Evolutionary conservation across 1,284 basidiomycete species (phyloP).

Genomic region (Phaffia rhodozyma): DNA sequence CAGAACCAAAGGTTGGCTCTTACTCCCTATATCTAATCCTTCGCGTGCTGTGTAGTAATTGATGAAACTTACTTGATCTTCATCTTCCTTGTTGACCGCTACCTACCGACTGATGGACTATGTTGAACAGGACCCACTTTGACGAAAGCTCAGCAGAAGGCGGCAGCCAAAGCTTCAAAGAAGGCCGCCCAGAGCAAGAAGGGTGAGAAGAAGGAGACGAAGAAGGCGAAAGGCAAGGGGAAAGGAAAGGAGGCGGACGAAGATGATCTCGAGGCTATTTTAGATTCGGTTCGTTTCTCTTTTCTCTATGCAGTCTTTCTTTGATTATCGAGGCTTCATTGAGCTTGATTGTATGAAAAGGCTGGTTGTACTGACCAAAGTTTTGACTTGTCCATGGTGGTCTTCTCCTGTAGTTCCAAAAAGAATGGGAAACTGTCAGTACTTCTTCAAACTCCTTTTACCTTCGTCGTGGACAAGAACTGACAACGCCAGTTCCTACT

Average conservation of each 20-base stretch:
- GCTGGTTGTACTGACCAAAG: neutral
- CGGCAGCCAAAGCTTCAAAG: constrained; percentile 51
- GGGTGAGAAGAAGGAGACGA: constrained; percentile 54
- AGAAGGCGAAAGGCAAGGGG: constrained; percentile 45
- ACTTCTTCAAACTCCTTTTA: neutral
- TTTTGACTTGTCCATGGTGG: neutral
- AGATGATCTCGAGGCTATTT: constrained; percentile 64
- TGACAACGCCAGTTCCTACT: no score
- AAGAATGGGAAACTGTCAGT: constrained; percentile 49
- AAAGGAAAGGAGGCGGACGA: constrained; percentile 46
- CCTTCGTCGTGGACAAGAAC: neutral
- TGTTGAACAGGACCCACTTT: neutral
- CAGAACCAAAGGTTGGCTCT: no score
- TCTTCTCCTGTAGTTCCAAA: constrained; percentile 48
- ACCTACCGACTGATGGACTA: no score
- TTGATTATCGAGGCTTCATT: constrained; percentile 12
- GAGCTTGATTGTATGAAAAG: neutral
- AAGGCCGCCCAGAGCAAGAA: constrained; percentile 48
- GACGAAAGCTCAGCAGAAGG: constrained; percentile 33
- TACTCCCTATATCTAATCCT: no score
- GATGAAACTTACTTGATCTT: no score
- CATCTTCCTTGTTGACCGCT: no score
- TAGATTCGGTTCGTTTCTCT: constrained; percentile 49
- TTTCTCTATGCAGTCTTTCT: neutral
- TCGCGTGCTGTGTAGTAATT: no score